These are phyloP conservation scores for Spirogloea muscicola DNA, from an alignment of 139 green algal species.

Conservation along the genomic window DNA sequence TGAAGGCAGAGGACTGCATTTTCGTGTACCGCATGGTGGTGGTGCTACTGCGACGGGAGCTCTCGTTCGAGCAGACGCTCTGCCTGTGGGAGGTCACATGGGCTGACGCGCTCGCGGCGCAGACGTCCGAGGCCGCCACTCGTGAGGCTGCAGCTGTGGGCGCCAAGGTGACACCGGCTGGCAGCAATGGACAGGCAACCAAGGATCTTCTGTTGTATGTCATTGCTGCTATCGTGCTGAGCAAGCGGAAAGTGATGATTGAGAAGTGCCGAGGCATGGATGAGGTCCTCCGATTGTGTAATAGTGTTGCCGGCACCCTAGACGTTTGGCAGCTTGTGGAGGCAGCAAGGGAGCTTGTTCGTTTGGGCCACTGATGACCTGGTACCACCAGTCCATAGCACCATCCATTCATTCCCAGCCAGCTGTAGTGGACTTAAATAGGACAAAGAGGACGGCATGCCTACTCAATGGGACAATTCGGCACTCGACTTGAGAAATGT, in stretches of 20 bases:
- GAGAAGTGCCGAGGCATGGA: constrained; percentile 21
- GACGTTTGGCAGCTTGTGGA: constrained; percentile 28
- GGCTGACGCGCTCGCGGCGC: constrained; percentile 22
- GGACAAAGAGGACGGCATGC: no score
- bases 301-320: constrained; percentile 16
- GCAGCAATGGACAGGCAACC: no score
- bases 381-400: no score
- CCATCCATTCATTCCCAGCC: no score
- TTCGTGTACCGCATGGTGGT: constrained; percentile 54
- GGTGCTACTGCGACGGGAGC: constrained; percentile 72
- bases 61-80: constrained; percentile 57
- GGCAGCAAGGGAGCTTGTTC: not conserved
- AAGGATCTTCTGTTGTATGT: constrained; percentile 20
- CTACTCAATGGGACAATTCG: no score
- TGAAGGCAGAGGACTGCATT: constrained; percentile 24
- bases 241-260: not conserved
- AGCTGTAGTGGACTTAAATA: no score
- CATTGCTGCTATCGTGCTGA: constrained; percentile 9
- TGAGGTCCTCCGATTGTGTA: constrained; percentile 25
- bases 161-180: no score
- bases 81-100: constrained; percentile 43
- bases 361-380: no score
- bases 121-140: not conserved
- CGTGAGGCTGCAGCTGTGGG: not conserved
- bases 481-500: no score